Conservation (phyloP, 2,329 filamentous ascomycete genomes). For the Ascochyta clinopodiicola region DNA sequence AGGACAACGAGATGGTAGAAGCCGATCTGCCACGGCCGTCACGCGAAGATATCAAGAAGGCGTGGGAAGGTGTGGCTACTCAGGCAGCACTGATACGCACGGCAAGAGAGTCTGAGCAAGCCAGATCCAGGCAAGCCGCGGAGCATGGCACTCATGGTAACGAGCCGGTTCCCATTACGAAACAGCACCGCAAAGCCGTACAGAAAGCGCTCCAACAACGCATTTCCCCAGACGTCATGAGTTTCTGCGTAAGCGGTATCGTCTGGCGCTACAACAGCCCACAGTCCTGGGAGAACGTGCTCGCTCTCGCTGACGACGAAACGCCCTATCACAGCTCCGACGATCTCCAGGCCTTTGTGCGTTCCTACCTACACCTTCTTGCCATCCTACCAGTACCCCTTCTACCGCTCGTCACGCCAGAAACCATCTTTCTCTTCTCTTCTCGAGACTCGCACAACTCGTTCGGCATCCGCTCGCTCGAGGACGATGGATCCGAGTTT, state of each 20-base stretch:
- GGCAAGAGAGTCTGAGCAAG: slow-evolving; percentile 24
- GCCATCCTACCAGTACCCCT: slow-evolving; percentile 49
- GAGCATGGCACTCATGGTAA: not conserved
- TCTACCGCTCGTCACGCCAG: slow-evolving; percentile 41
- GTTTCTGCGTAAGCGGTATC: slow-evolving; percentile 51
- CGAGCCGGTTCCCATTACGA: slow-evolving; percentile 30
- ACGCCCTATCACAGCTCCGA: slow-evolving; percentile 51
- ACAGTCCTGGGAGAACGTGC: slow-evolving; percentile 39
- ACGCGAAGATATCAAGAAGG: slow-evolving; percentile 33
- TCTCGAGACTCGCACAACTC: slow-evolving; percentile 55
- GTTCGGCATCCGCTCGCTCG: slow-evolving; percentile 55
- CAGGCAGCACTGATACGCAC: slow-evolving; percentile 39
- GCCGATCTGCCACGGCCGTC: slow-evolving; percentile 35
- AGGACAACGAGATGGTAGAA: slow-evolving; percentile 46
- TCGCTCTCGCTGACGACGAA: slow-evolving; percentile 50
- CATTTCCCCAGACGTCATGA: slow-evolving; percentile 49
- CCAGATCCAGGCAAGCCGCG: not conserved
- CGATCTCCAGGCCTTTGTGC: slow-evolving; percentile 50
- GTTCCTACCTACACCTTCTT: slow-evolving; percentile 53
- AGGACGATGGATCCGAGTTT: slow-evolving; percentile 56
- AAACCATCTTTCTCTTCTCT: slow-evolving; percentile 45
- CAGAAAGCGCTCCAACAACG: slow-evolving; percentile 38
- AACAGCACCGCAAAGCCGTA: slow-evolving; percentile 42
- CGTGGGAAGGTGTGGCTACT: slow-evolving; percentile 33
- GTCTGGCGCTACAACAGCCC: slow-evolving; percentile 43